Evolutionary conservation across 169 alveolate genomes (phyloP), one percentile per base, ranked within the genome.

Genomic region (Hepatocystis sp.): DNA sequence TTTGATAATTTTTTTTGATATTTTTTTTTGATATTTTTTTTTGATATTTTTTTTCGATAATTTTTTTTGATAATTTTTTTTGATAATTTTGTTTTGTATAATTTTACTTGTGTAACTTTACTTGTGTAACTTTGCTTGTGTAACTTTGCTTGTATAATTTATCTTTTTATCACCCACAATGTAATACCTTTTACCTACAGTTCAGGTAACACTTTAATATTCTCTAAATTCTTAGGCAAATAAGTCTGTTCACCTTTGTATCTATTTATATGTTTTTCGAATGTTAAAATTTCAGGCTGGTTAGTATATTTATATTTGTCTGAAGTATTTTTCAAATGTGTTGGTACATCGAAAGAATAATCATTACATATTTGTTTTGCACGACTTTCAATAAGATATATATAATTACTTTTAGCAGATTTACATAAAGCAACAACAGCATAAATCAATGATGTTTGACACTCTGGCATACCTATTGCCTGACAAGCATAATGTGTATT

Each of bases 401-500:
- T 56, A 49, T 71, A 71, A 36, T 71, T 71, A 71, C 86, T 71
- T 58, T 71, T 71, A 23, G 86, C 39, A 4, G 86, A 71, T 58
- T 56, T 71, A 51, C 86, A 71, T 36, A 71, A 71, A 71, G 58
- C 86, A 28, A 71, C 58, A 47, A 71, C 86, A 13, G 86, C 86
- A 34, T 71, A 71, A 40, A 71, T 71, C 58, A 71, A 51, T 17
- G 86, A 44, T 23, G 86, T 71, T 25, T 71, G 86, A 13, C 86
- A 71, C 40, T 71, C 86, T 44, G 86, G 86, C 86, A 71, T 71
- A 28, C 86, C 86, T 56, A 71, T 71, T 40, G 86, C 86, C 53
- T 71, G 55, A 32, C 86, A 71, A 40, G 86, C 86, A 71, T 71
- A 71, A 19, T 71, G 86, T 40, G 86, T 71, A 49, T 71, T 71